Percentiles rank a stretch among this genome's conserved stretches.
Evolutionary conservation across 2,329 filamentous ascomycete genomes (phyloP).

Genomic region (Xylariaceae sp.): DNA sequence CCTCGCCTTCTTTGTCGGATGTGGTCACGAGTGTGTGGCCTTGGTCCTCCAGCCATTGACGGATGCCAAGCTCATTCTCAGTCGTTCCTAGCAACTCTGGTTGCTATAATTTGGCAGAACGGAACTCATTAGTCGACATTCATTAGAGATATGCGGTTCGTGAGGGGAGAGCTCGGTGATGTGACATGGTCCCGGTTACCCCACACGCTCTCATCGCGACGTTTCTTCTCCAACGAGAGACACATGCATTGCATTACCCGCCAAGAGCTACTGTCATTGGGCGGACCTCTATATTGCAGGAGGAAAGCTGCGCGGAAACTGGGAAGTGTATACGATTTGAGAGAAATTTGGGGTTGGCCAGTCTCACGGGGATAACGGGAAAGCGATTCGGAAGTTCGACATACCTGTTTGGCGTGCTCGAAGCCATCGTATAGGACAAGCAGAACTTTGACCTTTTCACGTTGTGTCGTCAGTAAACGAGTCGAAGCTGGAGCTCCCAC

Average conservation of each 20-base stretch:
- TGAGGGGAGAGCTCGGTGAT: constrained; percentile 23
- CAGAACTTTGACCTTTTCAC: constrained; percentile 88
- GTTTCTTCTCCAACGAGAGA: constrained; percentile 13
- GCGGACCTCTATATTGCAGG: constrained; percentile 5
- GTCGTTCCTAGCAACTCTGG: constrained; percentile 91
- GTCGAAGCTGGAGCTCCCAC: constrained; percentile 60
- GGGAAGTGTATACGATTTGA: background rate
- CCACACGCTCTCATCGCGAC: constrained; percentile 28
- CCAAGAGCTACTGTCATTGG: constrained; percentile 24
- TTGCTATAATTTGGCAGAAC: constrained; percentile 53
- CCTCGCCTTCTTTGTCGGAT: constrained; percentile 94
- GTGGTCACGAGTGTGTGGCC: constrained; percentile 97
- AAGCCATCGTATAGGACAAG: constrained; percentile 92
- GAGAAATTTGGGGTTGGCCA: constrained; percentile 4
- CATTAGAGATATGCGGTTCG: background rate
- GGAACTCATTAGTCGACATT: constrained; percentile 29
- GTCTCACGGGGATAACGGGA: constrained; percentile 1
- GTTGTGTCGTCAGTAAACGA: constrained; percentile 61
- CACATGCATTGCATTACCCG: constrained; percentile 20
- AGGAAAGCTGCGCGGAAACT: constrained; percentile 11
- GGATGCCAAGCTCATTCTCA: constrained; percentile 96
- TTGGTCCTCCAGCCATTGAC: constrained; percentile 97
- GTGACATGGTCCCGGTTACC: constrained; percentile 29
- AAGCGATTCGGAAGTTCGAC: constrained; percentile 35
- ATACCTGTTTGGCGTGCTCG: constrained; percentile 84